Evolutionary conservation across 768 basidiomycete genomes (phyloP).

Genomic region (Kwoniella shandongensis): DNA sequence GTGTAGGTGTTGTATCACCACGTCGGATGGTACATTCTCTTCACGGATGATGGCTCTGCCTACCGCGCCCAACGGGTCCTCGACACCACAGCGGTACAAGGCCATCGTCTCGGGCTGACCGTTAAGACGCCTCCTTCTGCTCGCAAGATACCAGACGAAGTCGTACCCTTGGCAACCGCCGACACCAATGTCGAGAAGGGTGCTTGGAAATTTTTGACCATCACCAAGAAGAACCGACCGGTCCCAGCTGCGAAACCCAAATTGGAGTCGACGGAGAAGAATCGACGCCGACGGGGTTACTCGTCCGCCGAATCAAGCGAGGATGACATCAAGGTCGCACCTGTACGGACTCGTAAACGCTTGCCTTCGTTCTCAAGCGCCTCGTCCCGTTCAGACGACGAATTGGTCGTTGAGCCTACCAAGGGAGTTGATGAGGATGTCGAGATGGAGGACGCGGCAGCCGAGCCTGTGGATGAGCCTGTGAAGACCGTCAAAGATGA

Average conservation of each 20-base stretch:
- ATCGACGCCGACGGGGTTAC: background rate
- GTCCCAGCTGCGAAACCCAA: background rate
- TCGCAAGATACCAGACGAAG: conserved; percentile 14
- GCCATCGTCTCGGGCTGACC: conserved; percentile 37
- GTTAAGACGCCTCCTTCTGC: conserved; percentile 41
- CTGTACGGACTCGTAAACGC: conserved; percentile 5
- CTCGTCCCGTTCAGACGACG: conserved; percentile 29
- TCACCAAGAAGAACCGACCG: conserved; percentile 41
- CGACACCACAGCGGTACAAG: conserved; percentile 39
- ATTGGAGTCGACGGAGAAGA: conserved; percentile 3
- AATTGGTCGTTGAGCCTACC: background rate
- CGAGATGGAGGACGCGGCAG: background rate
- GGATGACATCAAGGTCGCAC: background rate
- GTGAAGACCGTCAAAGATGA: background rate
- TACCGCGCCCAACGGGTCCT: conserved; percentile 69
- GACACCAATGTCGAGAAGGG: conserved; percentile 17
- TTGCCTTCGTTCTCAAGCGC: conserved; percentile 21
- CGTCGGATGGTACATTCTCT: conserved; percentile 78
- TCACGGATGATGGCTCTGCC: conserved; percentile 64
- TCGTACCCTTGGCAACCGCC: background rate
- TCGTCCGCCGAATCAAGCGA: conserved; percentile 17
- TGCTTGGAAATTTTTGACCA: conserved; percentile 37
- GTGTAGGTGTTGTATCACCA: conserved; percentile 68
- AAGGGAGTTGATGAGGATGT: conserved; percentile 2
- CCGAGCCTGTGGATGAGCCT: background rate